Evolutionary conservation across 2,329 filamentous ascomycete genomes (phyloP), one percentile per base, ranked within the genome.

Genomic region (Setomelanomma holmii): DNA sequence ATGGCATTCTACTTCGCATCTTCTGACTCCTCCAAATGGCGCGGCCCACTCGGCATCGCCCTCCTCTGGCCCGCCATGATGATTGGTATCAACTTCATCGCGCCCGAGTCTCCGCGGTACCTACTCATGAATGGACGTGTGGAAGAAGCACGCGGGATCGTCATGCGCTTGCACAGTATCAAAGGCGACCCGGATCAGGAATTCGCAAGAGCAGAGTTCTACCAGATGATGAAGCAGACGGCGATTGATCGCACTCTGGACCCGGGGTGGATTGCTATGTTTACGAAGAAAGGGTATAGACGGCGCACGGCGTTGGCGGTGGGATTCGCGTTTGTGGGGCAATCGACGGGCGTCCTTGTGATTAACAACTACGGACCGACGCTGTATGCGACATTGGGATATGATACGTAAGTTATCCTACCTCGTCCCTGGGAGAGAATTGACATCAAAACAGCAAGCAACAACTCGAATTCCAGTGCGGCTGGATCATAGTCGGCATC

Each of bases 61-160:
- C 49, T 64, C 3, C 33, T 67, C 12, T 67, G 58, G 60, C 66
- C 66, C 1, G 22, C 60, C 20, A 53, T 67, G 46, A 58, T 67
- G 56, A 56, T 69, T 12, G 36, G 38, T 19, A 53, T 64, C 17
- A 48, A 58, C 1, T 61, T 62, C 35, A 47, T 61, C 51, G 53
- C 61, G 1, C 63, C 61, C 3, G 64, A 67, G 23, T 55, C 45
- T 17, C 81, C 81, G 3, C 73, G 80, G 16, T 82, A 79, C 61
- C 67, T 64, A 2, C 51, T 64, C 2, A 45, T 56, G 45, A 49
- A 61, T 23, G 56, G 56, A 1, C 33, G 51, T 16, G 44, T 53
- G 1, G 45, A 60, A 22, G 47, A 61, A 41, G 60, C 58, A 0
- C 19, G 45, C 20, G 22, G 40, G 1, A 59, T 64, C 21, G 45